phyloP scores from a whole-genome alignment of 371 early-diverging fungal genomes.

The Mucor saturninus region DNA sequence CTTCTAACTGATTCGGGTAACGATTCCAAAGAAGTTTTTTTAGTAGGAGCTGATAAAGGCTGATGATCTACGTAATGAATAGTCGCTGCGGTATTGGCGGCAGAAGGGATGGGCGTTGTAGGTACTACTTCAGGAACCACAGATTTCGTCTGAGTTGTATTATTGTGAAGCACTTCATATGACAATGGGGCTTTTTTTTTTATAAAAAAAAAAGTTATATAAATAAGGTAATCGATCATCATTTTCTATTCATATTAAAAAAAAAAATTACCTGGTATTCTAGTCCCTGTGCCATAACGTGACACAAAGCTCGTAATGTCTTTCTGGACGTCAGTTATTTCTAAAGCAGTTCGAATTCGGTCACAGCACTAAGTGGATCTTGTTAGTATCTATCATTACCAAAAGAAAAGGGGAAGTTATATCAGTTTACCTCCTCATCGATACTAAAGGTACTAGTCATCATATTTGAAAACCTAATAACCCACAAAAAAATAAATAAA shows the following conservation, averaged over 20 bases:
- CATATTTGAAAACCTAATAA: conserved; percentile 49
- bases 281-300: conserved; percentile 38
- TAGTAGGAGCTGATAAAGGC: conserved; percentile 14
- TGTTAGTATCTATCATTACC: not conserved
- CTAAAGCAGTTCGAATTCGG: conserved; percentile 46
- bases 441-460: conserved; percentile 49
- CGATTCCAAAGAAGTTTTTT: conserved; percentile 6
- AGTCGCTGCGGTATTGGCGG: not conserved
- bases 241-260: not conserved
- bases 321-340: conserved; percentile 41
- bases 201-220: too few species aligned
- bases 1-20: not conserved
- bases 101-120: not conserved
- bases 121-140: not conserved
- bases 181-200: conserved; percentile 7
- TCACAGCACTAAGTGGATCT: conserved; percentile 37
- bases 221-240: not conserved
- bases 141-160: not conserved
- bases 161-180: conserved; percentile 12
- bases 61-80: not conserved
- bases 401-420: not conserved
- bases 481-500: not conserved
- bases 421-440: conserved; percentile 45
- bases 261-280: conserved; percentile 34
- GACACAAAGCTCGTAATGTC: conserved; percentile 43